These are phyloP conservation scores for Colletotrichum siamense DNA, from an alignment of 2,329 filamentous ascomycete species.

Conservation along the genomic window DNA sequence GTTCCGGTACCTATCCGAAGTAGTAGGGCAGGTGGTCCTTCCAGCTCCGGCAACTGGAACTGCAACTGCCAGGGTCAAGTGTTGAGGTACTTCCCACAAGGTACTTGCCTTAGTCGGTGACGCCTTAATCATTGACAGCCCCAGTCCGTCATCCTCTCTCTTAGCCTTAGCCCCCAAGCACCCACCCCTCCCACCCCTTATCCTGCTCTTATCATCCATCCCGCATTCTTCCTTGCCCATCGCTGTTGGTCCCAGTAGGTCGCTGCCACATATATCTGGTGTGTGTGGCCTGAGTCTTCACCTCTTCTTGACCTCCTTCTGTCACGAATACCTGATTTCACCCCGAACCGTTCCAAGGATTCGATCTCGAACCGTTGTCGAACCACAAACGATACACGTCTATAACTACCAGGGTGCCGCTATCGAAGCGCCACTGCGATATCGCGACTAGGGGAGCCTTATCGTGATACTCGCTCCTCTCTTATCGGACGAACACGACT, in stretches of 20 bases:
- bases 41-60: background rate
- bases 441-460: conserved; percentile 13
- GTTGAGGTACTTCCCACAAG: background rate
- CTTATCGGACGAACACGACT: conserved; percentile 8
- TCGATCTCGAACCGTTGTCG: background rate
- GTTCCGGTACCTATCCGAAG: background rate
- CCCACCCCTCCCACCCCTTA: conserved; percentile 6
- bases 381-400: background rate
- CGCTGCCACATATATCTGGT: conserved; percentile 21
- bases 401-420: background rate
- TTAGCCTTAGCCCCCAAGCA: background rate
- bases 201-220: conserved; percentile 19
- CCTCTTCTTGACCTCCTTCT: background rate
- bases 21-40: background rate
- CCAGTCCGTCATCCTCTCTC: conserved; percentile 17
- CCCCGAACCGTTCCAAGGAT: background rate
- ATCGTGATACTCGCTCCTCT: conserved; percentile 5
- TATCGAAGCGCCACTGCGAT: conserved; percentile 13
- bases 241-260: conserved; percentile 17
- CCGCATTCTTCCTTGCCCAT: conserved; percentile 18
- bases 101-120: conserved; percentile 19
- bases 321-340: background rate
- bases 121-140: conserved; percentile 22
- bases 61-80: background rate
- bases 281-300: conserved; percentile 3